Evolutionary conservation across 805 yeast species (phyloP), one percentile per base, ranked within the genome.

Genomic region (Komagataella pastoris): DNA sequence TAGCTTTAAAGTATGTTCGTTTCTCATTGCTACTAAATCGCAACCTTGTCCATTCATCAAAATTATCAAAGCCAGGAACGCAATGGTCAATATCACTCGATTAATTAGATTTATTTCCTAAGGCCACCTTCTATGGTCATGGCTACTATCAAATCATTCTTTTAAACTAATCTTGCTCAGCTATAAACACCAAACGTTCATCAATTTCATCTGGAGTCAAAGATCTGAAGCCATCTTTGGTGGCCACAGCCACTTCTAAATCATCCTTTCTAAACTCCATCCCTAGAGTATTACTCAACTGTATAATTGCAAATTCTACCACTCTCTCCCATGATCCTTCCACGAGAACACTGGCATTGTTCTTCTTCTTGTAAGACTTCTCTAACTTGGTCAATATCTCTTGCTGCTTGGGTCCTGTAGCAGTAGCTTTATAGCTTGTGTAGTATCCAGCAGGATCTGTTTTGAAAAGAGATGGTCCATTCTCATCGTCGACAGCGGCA

Each of bases 381-480:
- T 93, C 97, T 61, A 93, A 75, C 58, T 84, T 81, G 48, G 95
- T 88, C 54, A 83, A 81, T 47, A 95, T 88, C 69, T 93, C 98
- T 67, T 90, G 97, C 71, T 90, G 97, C 69, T 91, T 93, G 51
- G 97, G 97, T 3, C 99, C 99, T 3, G 97, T 86, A 7, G 97
- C 82, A 30, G 89, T 83, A 2, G 98, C 98, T 69, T 85, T 85
- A 56, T 86, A 87, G 24, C 96, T 93, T 52, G 87, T 83, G 64
- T 73, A 93, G 69, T 91, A 91, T 6, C 99, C 99, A 3, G 99
- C 98, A 17, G 99, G 99, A 68, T 93, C 99, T 58, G 93, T 83
- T 72, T 91, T 93, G 73, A 79, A 89, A 54, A 93, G 75, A 60
- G 82, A 80, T 24, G 99, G 97, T 1, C 98, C 99, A 51, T 72